Conservation (phyloP, 139 green algal genomes). For the Pleodorina starrii region DNA sequence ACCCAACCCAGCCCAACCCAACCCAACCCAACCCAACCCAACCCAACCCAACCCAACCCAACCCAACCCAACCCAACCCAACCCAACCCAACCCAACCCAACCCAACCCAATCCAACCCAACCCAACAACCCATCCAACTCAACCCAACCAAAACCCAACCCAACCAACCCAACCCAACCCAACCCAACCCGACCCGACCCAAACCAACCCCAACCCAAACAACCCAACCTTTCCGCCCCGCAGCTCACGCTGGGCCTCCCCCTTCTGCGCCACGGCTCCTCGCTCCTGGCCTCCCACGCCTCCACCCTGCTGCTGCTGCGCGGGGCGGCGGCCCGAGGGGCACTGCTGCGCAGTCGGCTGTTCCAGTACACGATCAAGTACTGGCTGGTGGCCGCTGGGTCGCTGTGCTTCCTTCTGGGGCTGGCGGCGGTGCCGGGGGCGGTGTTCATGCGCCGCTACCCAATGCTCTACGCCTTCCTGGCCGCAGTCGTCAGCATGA, state of each 20-base stretch:
- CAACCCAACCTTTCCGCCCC: not conserved
- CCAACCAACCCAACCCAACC: no score
- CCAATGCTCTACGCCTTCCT: constrained; percentile 25
- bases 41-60: no score
- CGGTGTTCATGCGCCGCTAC: not conserved
- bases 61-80: no score
- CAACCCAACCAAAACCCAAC: not conserved
- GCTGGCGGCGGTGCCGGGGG: not conserved
- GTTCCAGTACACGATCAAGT: constrained; percentile 25
- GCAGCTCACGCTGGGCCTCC: not conserved
- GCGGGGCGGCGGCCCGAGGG: not conserved
- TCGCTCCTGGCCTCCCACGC: not conserved
- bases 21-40: no score
- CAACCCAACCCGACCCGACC: no score
- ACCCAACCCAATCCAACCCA: no score
- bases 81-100: no score
- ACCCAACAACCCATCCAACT: no score
- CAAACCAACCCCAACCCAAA: no score
- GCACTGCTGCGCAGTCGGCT: not conserved
- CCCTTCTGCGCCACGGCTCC: not conserved
- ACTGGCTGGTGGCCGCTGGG: not conserved
- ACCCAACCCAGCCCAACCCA: no score
- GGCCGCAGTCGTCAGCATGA: constrained; percentile 18
- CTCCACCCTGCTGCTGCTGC: not conserved
- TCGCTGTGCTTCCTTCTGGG: not conserved